These are phyloP conservation scores for Fusarium coffeatum DNA, from an alignment of 2,329 filamentous ascomycete species.

Conservation along the genomic window DNA sequence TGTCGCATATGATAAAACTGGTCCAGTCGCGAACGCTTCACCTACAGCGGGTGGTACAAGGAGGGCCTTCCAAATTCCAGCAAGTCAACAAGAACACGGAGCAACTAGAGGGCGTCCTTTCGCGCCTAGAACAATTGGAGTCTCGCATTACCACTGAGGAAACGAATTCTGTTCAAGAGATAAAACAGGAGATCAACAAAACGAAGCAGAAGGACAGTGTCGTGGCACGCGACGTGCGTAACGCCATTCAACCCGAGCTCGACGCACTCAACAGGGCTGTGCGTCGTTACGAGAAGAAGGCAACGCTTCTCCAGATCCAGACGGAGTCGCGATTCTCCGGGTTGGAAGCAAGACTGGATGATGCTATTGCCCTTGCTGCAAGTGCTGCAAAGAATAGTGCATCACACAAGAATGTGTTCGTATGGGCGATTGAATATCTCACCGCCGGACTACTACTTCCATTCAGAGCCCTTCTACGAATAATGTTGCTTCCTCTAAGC, in stretches of 20 bases:
- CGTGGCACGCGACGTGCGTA: constrained; percentile 69
- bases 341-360: constrained; percentile 77
- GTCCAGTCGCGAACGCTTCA: constrained; percentile 82
- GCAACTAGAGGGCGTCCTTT: constrained; percentile 68
- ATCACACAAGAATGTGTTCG: constrained; percentile 52
- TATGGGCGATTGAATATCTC: constrained; percentile 54
- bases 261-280: constrained; percentile 91
- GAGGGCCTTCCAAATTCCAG: constrained; percentile 57
- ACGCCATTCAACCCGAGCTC: constrained; percentile 80
- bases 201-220: constrained; percentile 58
- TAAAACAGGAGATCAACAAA: constrained; percentile 49
- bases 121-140: constrained; percentile 78
- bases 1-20: constrained; percentile 84
- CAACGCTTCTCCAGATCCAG: constrained; percentile 78
- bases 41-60: constrained; percentile 78
- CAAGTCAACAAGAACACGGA: constrained; percentile 50
- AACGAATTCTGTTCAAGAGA: constrained; percentile 43
- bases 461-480: constrained; percentile 53
- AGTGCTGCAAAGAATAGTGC: constrained; percentile 70
- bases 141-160: constrained; percentile 54
- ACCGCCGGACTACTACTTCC: constrained; percentile 56
- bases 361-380: constrained; percentile 83
- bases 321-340: constrained; percentile 79
- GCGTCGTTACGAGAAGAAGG: constrained; percentile 90
- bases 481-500: constrained; percentile 59